Conservation (phyloP, 345 rosid species). For the Salix exigua region DNA sequence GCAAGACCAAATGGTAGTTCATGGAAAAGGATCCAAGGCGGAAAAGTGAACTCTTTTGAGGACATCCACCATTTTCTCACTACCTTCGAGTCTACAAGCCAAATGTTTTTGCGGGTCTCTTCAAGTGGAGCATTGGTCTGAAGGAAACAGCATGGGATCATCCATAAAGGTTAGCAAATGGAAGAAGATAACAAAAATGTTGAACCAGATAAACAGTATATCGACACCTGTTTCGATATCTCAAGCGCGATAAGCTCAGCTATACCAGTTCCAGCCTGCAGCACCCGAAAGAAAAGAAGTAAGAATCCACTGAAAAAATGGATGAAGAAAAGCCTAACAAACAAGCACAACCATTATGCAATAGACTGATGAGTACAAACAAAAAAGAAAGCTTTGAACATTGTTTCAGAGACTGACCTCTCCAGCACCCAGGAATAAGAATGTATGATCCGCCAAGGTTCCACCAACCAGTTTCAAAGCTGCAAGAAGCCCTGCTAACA, state of each 20-base stretch:
- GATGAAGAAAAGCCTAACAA: not conserved
- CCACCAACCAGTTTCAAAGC: conserved; percentile 69
- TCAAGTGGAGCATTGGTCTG: conserved; percentile 62
- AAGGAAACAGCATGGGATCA: conserved; percentile 18
- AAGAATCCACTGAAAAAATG: not conserved
- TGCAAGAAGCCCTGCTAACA: conserved; percentile 79
- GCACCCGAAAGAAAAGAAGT: conserved; percentile 2
- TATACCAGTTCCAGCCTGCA: conserved; percentile 98
- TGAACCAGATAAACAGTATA: conserved; percentile 15
- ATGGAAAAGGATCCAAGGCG: not conserved
- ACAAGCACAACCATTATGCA: not conserved
- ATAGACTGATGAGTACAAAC: not conserved
- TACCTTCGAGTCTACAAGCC: conserved; percentile 99
- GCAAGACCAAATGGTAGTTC: not conserved
- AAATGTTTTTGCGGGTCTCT: conserved; percentile 78
- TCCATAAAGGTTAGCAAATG: conserved; percentile 13
- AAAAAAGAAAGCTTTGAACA: not conserved
- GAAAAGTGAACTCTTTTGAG: not conserved
- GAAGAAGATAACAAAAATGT: not conserved
- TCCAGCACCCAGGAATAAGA: conserved; percentile 96
- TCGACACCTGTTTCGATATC: conserved; percentile 84
- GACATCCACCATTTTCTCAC: too few species aligned
- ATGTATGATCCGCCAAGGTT: conserved; percentile 62
- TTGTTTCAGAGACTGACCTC: conserved; percentile 53
- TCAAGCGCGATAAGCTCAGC: conserved; percentile 95